These are phyloP conservation scores for Moringa oleifera DNA, from an alignment of 345 rosid species.

Conservation along the genomic window DNA sequence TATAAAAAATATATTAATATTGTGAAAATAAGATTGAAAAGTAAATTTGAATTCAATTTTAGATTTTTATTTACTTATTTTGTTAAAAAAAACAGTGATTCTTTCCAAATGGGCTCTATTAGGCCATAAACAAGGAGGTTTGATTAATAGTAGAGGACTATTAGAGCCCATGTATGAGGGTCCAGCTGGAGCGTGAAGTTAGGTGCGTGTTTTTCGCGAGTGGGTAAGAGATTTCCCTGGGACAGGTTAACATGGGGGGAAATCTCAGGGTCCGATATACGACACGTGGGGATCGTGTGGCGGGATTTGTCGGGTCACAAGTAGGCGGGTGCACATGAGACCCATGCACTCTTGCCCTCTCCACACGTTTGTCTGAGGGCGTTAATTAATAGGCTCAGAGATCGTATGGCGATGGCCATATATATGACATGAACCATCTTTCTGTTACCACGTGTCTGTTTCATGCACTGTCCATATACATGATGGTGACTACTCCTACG, in stretches of 20 bases:
- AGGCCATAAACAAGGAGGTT: no score
- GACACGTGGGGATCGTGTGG: conserved; percentile 21
- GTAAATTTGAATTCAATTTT: no score
- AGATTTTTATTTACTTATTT: no score
- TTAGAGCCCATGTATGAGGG: no score
- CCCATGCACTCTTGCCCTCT: conserved; percentile 20
- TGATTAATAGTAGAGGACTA: no score
- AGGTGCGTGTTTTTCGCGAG: conserved; percentile 5
- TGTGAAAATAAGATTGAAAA: no score
- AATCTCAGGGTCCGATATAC: conserved; percentile 6
- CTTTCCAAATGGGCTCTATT: no score
- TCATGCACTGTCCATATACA: conserved; percentile 13
- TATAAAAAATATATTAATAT: no score
- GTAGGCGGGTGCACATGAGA: conserved; percentile 23
- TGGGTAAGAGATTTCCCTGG: conserved; percentile 2
- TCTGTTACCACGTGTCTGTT: conserved; percentile 22
- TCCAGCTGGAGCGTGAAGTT: no score
- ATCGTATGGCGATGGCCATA: background rate
- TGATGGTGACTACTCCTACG: conserved; percentile 22
- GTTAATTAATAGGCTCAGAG: background rate
- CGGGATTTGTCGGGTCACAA: conserved; percentile 21
- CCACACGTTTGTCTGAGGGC: no score
- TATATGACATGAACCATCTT: conserved; percentile 5
- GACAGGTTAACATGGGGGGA: conserved; percentile 20
- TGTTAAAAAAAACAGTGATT: no score